A percentile compares a stretch with the other conserved stretches of the same genome.
phyloP scores from a whole-genome alignment of 2,329 filamentous ascomycete species.

The Colletotrichum cereale region DNA sequence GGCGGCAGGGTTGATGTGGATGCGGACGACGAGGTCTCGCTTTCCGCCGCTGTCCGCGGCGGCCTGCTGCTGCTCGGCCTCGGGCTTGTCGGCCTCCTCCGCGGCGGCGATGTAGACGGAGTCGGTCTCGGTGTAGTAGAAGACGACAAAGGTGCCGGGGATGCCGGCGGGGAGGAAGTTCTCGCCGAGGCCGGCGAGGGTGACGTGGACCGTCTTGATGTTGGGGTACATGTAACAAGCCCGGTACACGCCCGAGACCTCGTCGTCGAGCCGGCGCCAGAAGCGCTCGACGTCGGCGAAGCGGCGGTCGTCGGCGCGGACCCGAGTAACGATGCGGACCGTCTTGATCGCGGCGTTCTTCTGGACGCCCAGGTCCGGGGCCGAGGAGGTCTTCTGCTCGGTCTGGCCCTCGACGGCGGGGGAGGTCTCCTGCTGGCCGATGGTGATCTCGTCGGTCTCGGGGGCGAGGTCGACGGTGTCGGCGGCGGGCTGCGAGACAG shows the following conservation, averaged over 20 bases:
- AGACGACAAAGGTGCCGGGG: neutral
- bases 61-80: neutral
- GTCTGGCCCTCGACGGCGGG: neutral
- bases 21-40: neutral
- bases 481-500: neutral
- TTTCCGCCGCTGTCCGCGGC: neutral
- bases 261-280: neutral
- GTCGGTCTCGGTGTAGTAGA: neutral
- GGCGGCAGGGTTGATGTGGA: neutral
- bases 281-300: neutral
- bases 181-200: neutral
- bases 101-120: neutral
- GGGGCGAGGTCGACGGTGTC: neutral
- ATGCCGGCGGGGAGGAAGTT: neutral
- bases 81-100: neutral
- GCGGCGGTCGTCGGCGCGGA: neutral
- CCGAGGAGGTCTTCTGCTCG: neutral
- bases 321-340: neutral
- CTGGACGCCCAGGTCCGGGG: neutral
- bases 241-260: neutral
- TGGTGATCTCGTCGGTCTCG: neutral
- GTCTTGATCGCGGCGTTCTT: neutral
- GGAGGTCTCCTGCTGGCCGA: neutral
- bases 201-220: neutral
- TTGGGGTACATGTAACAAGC: neutral